Base-by-base conservation (phyloP, 139 green algal genomes). In the Micromonas commoda region DNA sequence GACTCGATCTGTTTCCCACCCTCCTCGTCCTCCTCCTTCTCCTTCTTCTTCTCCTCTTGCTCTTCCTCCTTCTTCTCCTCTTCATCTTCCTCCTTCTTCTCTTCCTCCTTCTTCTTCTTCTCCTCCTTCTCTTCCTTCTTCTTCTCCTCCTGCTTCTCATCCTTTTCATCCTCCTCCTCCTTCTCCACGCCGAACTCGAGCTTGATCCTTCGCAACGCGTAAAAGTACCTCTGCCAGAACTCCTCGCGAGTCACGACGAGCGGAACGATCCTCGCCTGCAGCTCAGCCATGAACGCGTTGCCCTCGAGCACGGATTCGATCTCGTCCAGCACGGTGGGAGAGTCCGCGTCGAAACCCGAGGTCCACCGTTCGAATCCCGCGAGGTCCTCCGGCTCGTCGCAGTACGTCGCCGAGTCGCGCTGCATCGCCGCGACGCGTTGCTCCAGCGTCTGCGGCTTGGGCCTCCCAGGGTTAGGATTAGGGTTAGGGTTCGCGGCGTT, bases 171-270 rank as follows among this genome's bases (percentile, higher is more conserved):
- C 45, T 9, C 45, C 45, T 57, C 16, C 45, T 57, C 45, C 16
- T 16, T 57, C 45, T 57, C 45, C 45, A 57, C 45, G 45, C 9
- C 45, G 9, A 57, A 23, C 78, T 91, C 37, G 31, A 92, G 83
- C 54, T 82, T 69, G 77, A n/a, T n/a, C n/a, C n/a, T n/a, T n/a
- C 89, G 83, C 37, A 93, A 60, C 29, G 86, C 79, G 84, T 95
- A 97, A 76, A 98, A 97, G 84, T 97, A 97, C 38, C 94, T 86
- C 2, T 80, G 87, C 93, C 93, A 97, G 78, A 97, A 97, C 13
- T 85, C 88, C 0, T 97, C 85, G n/a, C 91, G 66, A 77, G 96
- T 88, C 57, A 97, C 93, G 64, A 98, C 92, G 33, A 94, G 73
- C 0, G 93, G 93, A 75, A 97, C 93, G 26, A 97, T 80, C 34